Conservation (phyloP, 2,329 filamentous ascomycete species). For the Geosmithia morbida region DNA sequence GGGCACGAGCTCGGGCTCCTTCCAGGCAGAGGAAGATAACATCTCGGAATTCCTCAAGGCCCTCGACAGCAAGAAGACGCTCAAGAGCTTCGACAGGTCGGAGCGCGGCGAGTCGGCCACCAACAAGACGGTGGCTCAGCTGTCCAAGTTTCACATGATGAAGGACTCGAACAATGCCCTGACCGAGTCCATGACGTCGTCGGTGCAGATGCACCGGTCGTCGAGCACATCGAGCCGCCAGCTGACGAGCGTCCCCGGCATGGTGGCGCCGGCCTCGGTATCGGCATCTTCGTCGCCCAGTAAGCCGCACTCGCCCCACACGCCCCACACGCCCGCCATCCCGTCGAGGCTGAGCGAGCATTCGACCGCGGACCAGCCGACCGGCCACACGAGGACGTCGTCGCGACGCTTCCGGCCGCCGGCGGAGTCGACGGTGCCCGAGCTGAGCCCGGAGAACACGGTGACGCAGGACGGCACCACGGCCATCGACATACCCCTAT, state of each 20-base stretch:
- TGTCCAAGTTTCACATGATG: constrained; percentile 80
- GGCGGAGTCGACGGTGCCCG: constrained; percentile 11
- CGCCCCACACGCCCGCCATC: constrained; percentile 83
- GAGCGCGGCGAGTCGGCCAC: constrained; percentile 55
- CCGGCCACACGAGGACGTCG: constrained; percentile 11
- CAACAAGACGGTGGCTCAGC: constrained; percentile 62
- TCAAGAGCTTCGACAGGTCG: constrained; percentile 60
- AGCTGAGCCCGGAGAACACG: constrained; percentile 19
- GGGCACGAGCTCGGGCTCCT: constrained; percentile 50
- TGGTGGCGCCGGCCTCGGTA: constrained; percentile 58
- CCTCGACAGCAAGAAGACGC: constrained; percentile 76
- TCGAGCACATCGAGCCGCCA: constrained; percentile 57
- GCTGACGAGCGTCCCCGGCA: constrained; percentile 45
- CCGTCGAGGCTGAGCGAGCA: constrained; percentile 88
- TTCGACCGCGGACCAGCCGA: constrained; percentile 39
- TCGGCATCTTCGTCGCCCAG: constrained; percentile 82
- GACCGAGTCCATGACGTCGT: constrained; percentile 88
- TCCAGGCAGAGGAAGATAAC: constrained; percentile 72
- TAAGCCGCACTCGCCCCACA: constrained; percentile 80
- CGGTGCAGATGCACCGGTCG: constrained; percentile 69
- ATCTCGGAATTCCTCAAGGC: constrained; percentile 88
- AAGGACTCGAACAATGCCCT: constrained; percentile 76
- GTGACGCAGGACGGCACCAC: constrained; percentile 38
- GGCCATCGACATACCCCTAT: constrained; percentile 61
- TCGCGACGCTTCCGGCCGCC: constrained; percentile 12